Base-by-base conservation (phyloP, 208 protist species). In the Leishmania guyanensis region DNA sequence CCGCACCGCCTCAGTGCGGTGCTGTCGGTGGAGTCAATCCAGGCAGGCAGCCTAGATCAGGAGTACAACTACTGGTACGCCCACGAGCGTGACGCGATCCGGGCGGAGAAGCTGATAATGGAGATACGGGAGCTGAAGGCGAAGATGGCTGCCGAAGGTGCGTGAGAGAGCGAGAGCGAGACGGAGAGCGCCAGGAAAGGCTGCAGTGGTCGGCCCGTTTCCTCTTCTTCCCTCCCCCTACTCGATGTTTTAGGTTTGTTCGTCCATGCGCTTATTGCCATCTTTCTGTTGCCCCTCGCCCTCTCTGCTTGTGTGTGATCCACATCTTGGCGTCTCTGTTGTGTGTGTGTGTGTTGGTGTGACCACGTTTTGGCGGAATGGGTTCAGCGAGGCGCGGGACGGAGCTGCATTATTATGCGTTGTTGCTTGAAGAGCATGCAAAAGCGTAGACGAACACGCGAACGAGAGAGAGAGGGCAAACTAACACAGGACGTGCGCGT, bases 41-140 rank as follows among this genome's bases (percentile, higher is more conserved):
- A 88, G 78, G 84, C 86, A 50, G 95, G 95, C 3, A 79, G 90
- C 36, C 64, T 91, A 54, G 93, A 97, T 79, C 83, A 89, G 79
- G 93, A 98, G 58, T 91, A 93, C 71, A 91, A 95, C 82, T 98
- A 98, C 85, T 98, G 95, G 93, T 84, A 91, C 80, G 92, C 93
- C 0, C 93, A 98, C 80, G 92, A 95, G 75, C 82, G 90, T 39
- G 95, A 98, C 89, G 92, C 93, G 1, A 68, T 95, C 9, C 93
- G 95, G 14, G 92, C 95, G 39, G 92, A 96, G 87, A 95, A 97
- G 87, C 77, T 98, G 22, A 87, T 97, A 72, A 69, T 84, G 46
- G 95, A 98, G 83, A 90, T 98, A 51, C 83, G 80, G 33, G 93
- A 98, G 81, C 86, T 98, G 65, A 92, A 97, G 85, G 85, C 73